Evolutionary conservation across 2,329 filamentous ascomycete genomes (phyloP), one percentile per base, ranked within the genome.

Genomic region (Calonectria leucothoes): DNA sequence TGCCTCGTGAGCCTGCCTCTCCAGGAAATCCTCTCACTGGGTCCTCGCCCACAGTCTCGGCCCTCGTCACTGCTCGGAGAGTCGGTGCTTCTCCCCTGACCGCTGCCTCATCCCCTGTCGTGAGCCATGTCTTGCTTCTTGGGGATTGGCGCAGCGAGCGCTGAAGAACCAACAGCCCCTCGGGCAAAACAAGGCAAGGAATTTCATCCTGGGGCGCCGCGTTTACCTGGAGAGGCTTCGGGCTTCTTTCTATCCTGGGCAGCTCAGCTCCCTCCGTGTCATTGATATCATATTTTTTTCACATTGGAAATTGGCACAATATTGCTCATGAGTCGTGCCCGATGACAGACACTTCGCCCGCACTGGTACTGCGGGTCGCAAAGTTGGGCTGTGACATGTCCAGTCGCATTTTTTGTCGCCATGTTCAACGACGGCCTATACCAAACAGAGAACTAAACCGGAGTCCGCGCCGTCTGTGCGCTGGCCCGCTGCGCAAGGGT

Each of bases 381-480:
- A 65, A 68, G 59, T 65, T 61, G 45, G 57, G 64, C 39, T 65
- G 63, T 65, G 59, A 49, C 71, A 61, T 69, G 70, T 69, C 70
- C 66, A 71, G 57, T 61, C 33, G 59, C 69, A 74, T 65, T 39
- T 64, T 37, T 61, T 73, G 55, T 69, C 70, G 25, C 69, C 67
- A 45, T 70, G 52, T 71, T 48, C 57, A 61, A 64, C 52, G 31
- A 39, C 45, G 25, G 45, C 35, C 69, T 68, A 49, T 68, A 27
- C 66, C 57, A 52, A 72, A 51, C 52, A 67, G 59, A 76, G 76
- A 59, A 74, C 72, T 69, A 74, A 71, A 69, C 71, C 74, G 74
- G 75, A 59, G 79, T 73, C 76, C 75, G 73, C 73, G 77, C 75
- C 78, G 71, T 74, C 74, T 78, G 74, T 79, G 76, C 77, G 76